Percentiles rank a stretch among this genome's conserved stretches.
Conservation (phyloP, 208 protist genomes). For the Wallacemonas sp. region DNA sequence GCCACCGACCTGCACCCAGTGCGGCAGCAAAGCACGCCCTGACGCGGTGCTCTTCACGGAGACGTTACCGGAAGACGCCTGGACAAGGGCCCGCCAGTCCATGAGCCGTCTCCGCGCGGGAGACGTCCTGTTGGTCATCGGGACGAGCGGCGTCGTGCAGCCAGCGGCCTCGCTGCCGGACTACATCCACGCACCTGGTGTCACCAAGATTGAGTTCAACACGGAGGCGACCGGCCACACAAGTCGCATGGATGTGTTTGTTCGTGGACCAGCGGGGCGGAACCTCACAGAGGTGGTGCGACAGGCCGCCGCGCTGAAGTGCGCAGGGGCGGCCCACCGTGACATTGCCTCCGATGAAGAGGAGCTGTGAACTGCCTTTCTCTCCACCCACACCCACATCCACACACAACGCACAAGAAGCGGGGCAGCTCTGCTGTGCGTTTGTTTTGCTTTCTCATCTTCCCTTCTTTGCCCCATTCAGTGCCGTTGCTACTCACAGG, state of each 20-base stretch:
- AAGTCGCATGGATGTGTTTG: constrained; percentile 16
- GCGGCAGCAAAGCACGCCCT: constrained; percentile 20
- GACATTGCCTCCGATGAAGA: not conserved
- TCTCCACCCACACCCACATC: too few species aligned
- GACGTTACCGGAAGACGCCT: constrained; percentile 15
- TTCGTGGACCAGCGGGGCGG: not conserved
- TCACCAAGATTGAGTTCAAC: constrained; percentile 29
- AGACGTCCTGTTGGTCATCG: constrained; percentile 22
- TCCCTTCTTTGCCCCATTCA: not conserved
- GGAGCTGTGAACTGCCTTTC: not conserved
- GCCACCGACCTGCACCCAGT: constrained; percentile 16
- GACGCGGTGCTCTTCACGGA: constrained; percentile 28
- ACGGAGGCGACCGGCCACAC: constrained; percentile 12
- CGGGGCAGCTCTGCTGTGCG: too few species aligned
- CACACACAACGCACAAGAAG: not conserved
- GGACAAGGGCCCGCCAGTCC: not conserved
- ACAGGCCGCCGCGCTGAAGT: not conserved
- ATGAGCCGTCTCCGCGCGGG: constrained; percentile 1
- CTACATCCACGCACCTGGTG: not conserved
- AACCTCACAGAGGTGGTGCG: not conserved
- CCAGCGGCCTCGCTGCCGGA: constrained; percentile 17
- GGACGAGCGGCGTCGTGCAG: constrained; percentile 26
- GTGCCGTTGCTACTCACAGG: not conserved
- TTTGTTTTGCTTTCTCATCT: constrained; percentile 5
- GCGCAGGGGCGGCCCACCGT: not conserved